A percentile compares a stretch with the other conserved stretches of the same genome.
Conservation (phyloP, 164 flowering plant species). For the Vitis cinerea region DNA sequence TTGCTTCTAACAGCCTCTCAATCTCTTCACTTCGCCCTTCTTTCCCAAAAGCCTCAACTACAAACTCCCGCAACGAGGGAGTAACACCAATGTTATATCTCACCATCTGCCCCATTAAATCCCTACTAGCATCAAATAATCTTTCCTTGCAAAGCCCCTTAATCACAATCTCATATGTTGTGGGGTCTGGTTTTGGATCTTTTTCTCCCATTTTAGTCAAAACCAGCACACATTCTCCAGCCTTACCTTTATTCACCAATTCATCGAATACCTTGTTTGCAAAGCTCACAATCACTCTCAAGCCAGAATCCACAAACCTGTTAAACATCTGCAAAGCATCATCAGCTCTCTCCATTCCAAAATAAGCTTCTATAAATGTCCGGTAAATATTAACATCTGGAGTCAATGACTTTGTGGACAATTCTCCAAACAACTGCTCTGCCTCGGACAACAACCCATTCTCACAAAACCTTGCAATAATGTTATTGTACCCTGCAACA, state of each 20-base stretch:
- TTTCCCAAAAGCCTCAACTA: conserved; percentile 43
- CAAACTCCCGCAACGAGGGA: conserved; percentile 37
- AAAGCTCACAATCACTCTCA: conserved; percentile 51
- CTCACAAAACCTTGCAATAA: conserved; percentile 61
- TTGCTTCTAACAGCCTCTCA: conserved; percentile 38
- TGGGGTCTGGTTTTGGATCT: conserved; percentile 67
- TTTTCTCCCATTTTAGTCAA: conserved; percentile 58
- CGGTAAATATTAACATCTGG: conserved; percentile 56
- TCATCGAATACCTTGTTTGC: conserved; percentile 56
- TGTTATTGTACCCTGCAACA: conserved; percentile 65
- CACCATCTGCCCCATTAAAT: conserved; percentile 52
- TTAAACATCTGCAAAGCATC: conserved; percentile 48
- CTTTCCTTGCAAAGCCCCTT: conserved; percentile 47
- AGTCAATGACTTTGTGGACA: conserved; percentile 39
- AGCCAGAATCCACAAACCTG: conserved; percentile 58
- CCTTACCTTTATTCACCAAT: conserved; percentile 46
- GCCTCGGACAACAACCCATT: conserved; percentile 64
- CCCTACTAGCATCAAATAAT: conserved; percentile 30
- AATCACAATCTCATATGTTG: conserved; percentile 56
- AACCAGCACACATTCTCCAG: conserved; percentile 47
- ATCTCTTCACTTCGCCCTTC: conserved; percentile 54
- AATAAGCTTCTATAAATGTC: conserved; percentile 57
- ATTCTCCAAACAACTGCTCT: conserved; percentile 49
- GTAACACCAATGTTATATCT: conserved; percentile 42
- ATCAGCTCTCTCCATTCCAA: conserved; percentile 50